These are phyloP conservation scores for Hippophae tibetana DNA, from an alignment of 306 rosid species.

Conservation along the genomic window DNA sequence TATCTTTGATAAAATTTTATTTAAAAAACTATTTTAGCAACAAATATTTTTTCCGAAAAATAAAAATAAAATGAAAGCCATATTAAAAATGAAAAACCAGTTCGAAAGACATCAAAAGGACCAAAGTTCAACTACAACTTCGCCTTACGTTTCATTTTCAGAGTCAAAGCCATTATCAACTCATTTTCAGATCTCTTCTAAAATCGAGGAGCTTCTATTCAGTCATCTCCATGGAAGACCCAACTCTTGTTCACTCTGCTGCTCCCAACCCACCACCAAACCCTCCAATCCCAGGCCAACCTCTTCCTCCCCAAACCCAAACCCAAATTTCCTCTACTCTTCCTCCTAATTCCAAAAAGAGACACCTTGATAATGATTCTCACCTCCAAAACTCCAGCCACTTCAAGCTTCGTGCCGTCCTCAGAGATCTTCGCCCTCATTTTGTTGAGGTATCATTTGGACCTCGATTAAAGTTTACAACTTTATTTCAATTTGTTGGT, in stretches of 20 bases:
- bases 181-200: background rate
- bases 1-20: no score
- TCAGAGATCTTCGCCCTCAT: constrained; percentile 71
- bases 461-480: no score
- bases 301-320: constrained; percentile 15
- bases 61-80: no score
- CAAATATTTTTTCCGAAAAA: no score
- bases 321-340: constrained; percentile 17
- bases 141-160: no score
- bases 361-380: constrained; percentile 36
- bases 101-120: no score
- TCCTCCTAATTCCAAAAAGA: constrained; percentile 29
- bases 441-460: constrained; percentile 42
- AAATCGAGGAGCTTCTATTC: background rate
- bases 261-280: constrained; percentile 6
- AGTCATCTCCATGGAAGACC: constrained; percentile 19
- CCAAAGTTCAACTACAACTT: no score
- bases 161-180: no score
- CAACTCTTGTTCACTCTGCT: constrained; percentile 3
- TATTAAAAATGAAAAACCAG: no score
- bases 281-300: constrained; percentile 16
- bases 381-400: constrained; percentile 22
- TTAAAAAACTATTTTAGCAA: no score
- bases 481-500: no score
- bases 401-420: constrained; percentile 53